Conservation (phyloP, 768 basidiomycete genomes). For the Dioszegia aurantiaca region DNA sequence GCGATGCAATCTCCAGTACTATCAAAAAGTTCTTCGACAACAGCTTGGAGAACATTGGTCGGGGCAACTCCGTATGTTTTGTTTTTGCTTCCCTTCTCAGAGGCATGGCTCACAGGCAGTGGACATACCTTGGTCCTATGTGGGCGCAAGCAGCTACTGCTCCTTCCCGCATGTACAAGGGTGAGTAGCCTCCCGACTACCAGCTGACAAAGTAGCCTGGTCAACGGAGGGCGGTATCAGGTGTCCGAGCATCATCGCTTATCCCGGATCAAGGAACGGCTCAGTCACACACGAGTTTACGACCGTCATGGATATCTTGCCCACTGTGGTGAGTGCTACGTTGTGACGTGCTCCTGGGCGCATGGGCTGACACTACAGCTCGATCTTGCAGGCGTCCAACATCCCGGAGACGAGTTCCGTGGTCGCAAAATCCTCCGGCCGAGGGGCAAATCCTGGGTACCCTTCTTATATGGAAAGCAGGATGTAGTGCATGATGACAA, state of each 20-base stretch:
- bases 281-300: constrained; percentile 37
- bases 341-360: too few relatives aligned
- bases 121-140: constrained; percentile 39
- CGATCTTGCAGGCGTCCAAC: constrained; percentile 27
- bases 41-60: constrained; percentile 37
- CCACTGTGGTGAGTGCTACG: constrained; percentile 37
- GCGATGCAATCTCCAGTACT: constrained; percentile 19
- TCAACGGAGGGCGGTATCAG: constrained; percentile 42
- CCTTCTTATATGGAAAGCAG: constrained; percentile 16
- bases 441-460: constrained; percentile 39
- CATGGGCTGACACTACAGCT: constrained; percentile 13
- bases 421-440: constrained; percentile 31
- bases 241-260: constrained; percentile 38
- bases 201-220: constrained; percentile 24
- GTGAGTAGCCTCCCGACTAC: constrained; percentile 6
- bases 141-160: constrained; percentile 50
- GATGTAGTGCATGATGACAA: constrained; percentile 31
- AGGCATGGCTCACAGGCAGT: constrained; percentile 14
- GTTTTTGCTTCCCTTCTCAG: background rate
- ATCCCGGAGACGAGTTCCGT: constrained; percentile 28
- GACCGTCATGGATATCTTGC: constrained; percentile 48
- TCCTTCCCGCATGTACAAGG: constrained; percentile 43
- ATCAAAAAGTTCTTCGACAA: constrained; percentile 36
- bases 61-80: constrained; percentile 36
- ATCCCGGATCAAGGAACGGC: constrained; percentile 20